phyloP scores from a whole-genome alignment of 2,329 filamentous ascomycete species.

The Endoconidiophora polonica region DNA sequence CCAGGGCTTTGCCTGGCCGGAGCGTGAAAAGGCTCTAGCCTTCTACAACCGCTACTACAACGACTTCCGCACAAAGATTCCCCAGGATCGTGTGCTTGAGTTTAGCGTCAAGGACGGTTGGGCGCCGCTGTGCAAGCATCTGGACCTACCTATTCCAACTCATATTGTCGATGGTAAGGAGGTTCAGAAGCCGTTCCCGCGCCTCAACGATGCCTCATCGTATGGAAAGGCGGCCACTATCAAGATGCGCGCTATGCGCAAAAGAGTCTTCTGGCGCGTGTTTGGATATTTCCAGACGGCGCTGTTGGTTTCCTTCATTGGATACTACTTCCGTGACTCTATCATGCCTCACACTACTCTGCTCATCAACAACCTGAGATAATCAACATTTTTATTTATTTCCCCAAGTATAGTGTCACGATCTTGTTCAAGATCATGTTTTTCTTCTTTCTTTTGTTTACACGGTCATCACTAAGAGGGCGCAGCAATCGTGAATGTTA shows the following conservation, averaged over 20 bases:
- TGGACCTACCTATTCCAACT: slow-evolving; percentile 23
- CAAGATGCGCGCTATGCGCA: slow-evolving; percentile 13
- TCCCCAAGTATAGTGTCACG: too few species aligned
- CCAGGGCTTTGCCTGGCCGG: slow-evolving; percentile 15
- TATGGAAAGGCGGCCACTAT: slow-evolving; percentile 9
- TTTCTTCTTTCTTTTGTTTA: not conserved
- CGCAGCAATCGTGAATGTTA: too few species aligned
- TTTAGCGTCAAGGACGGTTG: slow-evolving; percentile 25
- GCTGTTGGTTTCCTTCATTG: slow-evolving; percentile 7
- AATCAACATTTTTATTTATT: too few species aligned
- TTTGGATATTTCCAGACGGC: slow-evolving; percentile 11
- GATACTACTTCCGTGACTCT: slow-evolving; percentile 7
- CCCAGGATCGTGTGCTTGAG: slow-evolving; percentile 22
- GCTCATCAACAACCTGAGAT: not conserved
- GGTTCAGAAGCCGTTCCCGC: slow-evolving; percentile 15
- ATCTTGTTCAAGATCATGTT: too few species aligned
- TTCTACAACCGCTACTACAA: slow-evolving; percentile 24
- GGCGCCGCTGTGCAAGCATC: slow-evolving; percentile 25
- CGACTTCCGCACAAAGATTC: slow-evolving; percentile 21
- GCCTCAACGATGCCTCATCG: slow-evolving; percentile 14
- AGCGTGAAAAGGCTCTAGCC: slow-evolving; percentile 23
- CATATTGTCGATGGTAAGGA: slow-evolving; percentile 17
- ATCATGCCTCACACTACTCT: not conserved
- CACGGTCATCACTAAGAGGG: not conserved
- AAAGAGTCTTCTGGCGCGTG: slow-evolving; percentile 13